phyloP scores from a whole-genome alignment of 805 yeast species.

The Candida cerambycidarum region DNA sequence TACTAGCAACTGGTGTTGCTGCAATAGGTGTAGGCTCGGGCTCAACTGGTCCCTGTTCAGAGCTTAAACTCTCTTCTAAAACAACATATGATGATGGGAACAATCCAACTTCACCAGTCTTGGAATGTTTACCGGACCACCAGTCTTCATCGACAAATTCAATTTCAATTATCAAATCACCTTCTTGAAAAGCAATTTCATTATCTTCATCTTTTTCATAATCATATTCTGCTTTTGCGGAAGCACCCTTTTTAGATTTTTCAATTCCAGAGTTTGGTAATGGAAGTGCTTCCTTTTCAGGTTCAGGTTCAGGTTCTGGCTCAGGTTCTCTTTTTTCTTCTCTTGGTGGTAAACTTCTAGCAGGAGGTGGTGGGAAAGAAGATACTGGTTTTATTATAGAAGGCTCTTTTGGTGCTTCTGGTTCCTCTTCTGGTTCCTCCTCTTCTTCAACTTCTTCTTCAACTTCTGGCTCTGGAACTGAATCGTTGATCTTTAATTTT shows the following conservation, averaged over 20 bases:
- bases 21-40: constrained; percentile 4
- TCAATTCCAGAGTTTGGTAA: constrained; percentile 11
- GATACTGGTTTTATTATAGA: constrained; percentile 9
- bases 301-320: constrained; percentile 11
- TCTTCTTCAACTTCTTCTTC: constrained; percentile 13
- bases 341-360: constrained; percentile 9
- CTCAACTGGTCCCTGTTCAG: constrained; percentile 14
- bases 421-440: constrained; percentile 8
- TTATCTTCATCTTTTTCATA: constrained; percentile 75
- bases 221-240: constrained; percentile 82
- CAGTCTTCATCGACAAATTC: constrained; percentile 74
- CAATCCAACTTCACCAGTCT: constrained; percentile 50
- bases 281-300: constrained; percentile 15
- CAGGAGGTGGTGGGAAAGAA: constrained; percentile 12
- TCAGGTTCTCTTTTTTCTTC: constrained; percentile 5
- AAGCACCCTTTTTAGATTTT: constrained; percentile 16
- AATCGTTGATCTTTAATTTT: constrained; percentile 10
- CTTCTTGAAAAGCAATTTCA: constrained; percentile 66
- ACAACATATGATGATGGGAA: constrained; percentile 58
- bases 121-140: constrained; percentile 51
- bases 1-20: constrained; percentile 6
- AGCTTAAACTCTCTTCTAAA: constrained; percentile 30
- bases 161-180: constrained; percentile 64
- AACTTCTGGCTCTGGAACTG: constrained; percentile 14
- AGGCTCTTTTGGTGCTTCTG: constrained; percentile 6